A percentile compares a stretch with the other conserved stretches of the same genome.
phyloP scores from a whole-genome alignment of 2,329 filamentous ascomycete genomes.

The Grosmannia huntii region DNA sequence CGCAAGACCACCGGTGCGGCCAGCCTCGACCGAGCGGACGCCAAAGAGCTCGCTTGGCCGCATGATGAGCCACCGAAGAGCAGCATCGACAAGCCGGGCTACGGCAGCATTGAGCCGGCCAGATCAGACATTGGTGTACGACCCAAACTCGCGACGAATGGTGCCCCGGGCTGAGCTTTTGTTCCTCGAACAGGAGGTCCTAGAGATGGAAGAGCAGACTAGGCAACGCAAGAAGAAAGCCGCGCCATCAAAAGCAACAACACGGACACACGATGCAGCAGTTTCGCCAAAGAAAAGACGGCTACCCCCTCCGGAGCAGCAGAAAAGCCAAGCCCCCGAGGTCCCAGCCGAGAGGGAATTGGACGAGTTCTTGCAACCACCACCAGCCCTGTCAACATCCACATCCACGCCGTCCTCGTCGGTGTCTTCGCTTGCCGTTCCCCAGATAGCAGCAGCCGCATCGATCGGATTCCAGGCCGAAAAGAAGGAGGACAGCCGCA shows the following conservation, averaged over 20 bases:
- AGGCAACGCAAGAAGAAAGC: conserved; percentile 27
- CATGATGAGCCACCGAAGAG: conserved; percentile 14
- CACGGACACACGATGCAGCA: neutral
- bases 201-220: conserved; percentile 21
- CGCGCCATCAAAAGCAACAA: conserved; percentile 17
- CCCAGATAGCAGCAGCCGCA: neutral
- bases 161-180: conserved; percentile 33
- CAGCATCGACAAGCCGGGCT: conserved; percentile 14
- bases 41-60: conserved; percentile 1
- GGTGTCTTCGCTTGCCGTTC: conserved; percentile 2
- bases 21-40: conserved; percentile 5
- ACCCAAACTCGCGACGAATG: conserved; percentile 53
- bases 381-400: conserved; percentile 6
- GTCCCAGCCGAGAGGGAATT: neutral
- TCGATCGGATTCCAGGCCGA: neutral
- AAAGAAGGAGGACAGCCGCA: neutral
- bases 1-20: neutral
- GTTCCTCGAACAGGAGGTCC: conserved; percentile 28
- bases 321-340: neutral
- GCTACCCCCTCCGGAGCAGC: neutral
- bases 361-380: neutral
- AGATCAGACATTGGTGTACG: conserved; percentile 42
- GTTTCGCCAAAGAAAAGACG: too few species aligned
- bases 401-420: conserved; percentile 5
- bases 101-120: conserved; percentile 15